phyloP scores from a whole-genome alignment of 2,329 filamentous ascomycete species.

The Onygenales sp. region DNA sequence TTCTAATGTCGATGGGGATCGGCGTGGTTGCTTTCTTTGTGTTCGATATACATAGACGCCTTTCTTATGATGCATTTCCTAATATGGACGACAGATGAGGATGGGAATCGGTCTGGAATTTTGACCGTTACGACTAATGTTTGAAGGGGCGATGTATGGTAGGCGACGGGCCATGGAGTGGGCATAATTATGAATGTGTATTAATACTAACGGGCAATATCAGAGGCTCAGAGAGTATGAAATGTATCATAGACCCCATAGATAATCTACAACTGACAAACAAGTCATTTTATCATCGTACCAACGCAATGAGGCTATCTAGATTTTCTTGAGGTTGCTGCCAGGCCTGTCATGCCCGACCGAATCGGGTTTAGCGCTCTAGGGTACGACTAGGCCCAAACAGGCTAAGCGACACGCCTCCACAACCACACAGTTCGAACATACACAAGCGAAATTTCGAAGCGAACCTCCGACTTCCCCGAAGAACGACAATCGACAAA shows the following conservation, averaged over 20 bases:
- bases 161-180: no score
- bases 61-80: not conserved
- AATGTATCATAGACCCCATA: no score
- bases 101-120: not conserved
- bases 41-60: not conserved
- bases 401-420: constrained; percentile 31
- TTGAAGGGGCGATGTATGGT: no score
- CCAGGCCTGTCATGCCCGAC: not conserved
- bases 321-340: no score
- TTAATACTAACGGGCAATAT: not conserved
- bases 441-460: constrained; percentile 12
- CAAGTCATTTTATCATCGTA: no score
- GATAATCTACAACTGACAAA: not conserved
- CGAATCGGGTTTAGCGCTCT: constrained; percentile 11
- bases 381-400: constrained; percentile 33
- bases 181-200: no score
- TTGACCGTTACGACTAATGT: not conserved
- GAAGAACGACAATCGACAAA: constrained; percentile 21
- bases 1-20: not conserved
- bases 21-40: not conserved
- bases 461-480: constrained; percentile 7
- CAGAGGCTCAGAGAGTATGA: not conserved
- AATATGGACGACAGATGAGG: not conserved
- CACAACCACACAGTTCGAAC: constrained; percentile 21
- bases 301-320: no score